Evolutionary conservation across 345 rosid species (phyloP).

Genomic region (Conringia planisiliqua): DNA sequence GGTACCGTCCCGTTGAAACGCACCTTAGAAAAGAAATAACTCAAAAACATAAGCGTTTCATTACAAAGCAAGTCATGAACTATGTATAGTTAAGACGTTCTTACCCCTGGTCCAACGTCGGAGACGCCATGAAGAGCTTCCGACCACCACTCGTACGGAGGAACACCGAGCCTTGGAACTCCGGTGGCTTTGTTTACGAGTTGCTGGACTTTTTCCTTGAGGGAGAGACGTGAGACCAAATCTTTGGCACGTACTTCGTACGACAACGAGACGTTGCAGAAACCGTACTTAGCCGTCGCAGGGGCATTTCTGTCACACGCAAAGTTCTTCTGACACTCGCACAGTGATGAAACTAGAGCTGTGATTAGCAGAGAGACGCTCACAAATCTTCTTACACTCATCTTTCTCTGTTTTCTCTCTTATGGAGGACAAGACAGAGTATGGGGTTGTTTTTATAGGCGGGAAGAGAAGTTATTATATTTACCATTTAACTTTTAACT

Average conservation of each 20-base stretch:
- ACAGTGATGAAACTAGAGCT: conserved; percentile 26
- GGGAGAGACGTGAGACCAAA: conserved; percentile 44
- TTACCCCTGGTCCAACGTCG: conserved; percentile 44
- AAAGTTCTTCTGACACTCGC: conserved; percentile 30
- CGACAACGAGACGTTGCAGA: conserved; percentile 44
- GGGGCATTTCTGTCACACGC: conserved; percentile 14
- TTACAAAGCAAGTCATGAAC: background rate
- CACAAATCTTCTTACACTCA: conserved; percentile 13
- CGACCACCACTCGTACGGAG: conserved; percentile 68
- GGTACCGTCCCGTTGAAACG: conserved; percentile 45
- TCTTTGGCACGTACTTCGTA: conserved; percentile 48
- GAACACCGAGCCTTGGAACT: conserved; percentile 52
- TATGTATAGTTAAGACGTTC: background rate
- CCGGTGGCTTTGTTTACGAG: conserved; percentile 48
- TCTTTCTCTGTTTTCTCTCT: conserved; percentile 5
- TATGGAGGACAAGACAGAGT: conserved; percentile 3
- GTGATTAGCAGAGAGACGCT: conserved; percentile 24
- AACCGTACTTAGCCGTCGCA: conserved; percentile 26
- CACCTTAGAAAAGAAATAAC: background rate
- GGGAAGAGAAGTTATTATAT: conserved; percentile 6
- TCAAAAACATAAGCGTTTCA: background rate
- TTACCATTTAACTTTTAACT: background rate
- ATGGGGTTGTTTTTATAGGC: conserved; percentile 19
- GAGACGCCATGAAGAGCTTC: conserved; percentile 79
- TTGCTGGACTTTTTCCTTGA: conserved; percentile 56